phyloP scores from a whole-genome alignment of 2,329 filamentous ascomycete species.

The Diaporthe capsici region DNA sequence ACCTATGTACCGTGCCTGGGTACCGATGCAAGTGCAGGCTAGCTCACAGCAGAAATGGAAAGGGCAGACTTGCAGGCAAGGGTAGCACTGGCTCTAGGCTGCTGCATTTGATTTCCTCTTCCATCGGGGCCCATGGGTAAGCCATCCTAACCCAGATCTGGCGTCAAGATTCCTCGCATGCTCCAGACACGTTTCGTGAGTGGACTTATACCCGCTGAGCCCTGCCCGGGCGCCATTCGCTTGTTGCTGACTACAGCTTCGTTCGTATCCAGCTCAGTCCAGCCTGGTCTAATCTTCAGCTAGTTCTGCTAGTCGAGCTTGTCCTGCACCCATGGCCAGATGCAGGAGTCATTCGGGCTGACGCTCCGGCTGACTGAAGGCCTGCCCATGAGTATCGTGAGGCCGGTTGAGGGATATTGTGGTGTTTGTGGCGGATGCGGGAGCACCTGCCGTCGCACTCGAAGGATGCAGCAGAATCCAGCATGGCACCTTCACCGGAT shows the following conservation, averaged over 20 bases:
- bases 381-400: not conserved
- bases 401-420: not conserved
- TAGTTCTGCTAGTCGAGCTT: not conserved
- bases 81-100: constrained; percentile 17
- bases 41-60: not conserved
- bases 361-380: not conserved
- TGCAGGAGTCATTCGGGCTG: not conserved
- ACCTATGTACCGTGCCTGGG: not conserved
- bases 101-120: not conserved
- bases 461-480: constrained; percentile 6
- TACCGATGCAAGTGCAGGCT: not conserved
- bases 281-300: not conserved
- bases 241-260: constrained; percentile 25
- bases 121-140: constrained; percentile 1
- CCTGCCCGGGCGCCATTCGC: not conserved
- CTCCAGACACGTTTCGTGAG: constrained; percentile 24
- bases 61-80: not conserved
- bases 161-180: constrained; percentile 29
- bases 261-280: not conserved
- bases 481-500: not conserved
- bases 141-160: constrained; percentile 22
- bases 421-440: not conserved
- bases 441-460: not conserved
- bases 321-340: not conserved
- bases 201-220: constrained; percentile 22